These are phyloP conservation scores for Talaromyces sp. DNA, from an alignment of 2,329 filamentous ascomycete genomes.

Conservation along the genomic window DNA sequence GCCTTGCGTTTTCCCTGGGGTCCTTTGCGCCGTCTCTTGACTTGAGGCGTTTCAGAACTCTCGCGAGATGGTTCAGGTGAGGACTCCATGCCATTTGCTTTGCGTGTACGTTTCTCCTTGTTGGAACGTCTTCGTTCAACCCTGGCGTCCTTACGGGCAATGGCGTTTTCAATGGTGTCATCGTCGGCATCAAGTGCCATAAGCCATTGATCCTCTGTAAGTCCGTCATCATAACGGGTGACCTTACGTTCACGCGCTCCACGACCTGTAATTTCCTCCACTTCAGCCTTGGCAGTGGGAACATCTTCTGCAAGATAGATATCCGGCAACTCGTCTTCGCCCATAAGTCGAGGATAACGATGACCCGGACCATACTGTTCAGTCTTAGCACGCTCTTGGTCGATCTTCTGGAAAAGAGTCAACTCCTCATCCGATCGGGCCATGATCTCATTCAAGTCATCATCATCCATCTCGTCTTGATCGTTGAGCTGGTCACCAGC, in stretches of 20 bases:
- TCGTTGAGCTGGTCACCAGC: slow-evolving; percentile 67
- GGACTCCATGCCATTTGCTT: slow-evolving; percentile 50
- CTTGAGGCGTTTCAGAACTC: slow-evolving; percentile 74
- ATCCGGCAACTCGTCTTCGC: slow-evolving; percentile 82
- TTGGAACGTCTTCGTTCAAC: slow-evolving; percentile 76
- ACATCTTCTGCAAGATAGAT: slow-evolving; percentile 88
- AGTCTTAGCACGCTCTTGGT: slow-evolving; percentile 64
- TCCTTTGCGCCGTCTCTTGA: slow-evolving; percentile 75
- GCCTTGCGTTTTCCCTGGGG: slow-evolving; percentile 82
- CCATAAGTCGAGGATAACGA: slow-evolving; percentile 72
- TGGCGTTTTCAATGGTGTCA: slow-evolving; percentile 86
- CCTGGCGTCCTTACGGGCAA: slow-evolving; percentile 79
- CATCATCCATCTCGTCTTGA: slow-evolving; percentile 97
- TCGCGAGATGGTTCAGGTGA: slow-evolving; percentile 76
- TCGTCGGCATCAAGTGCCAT: slow-evolving; percentile 97
- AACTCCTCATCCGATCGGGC: slow-evolving; percentile 81
- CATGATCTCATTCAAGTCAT: slow-evolving; percentile 91
- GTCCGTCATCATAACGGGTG: slow-evolving; percentile 92
- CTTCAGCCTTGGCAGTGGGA: slow-evolving; percentile 66
- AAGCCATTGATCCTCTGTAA: slow-evolving; percentile 98
- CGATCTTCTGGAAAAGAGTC: slow-evolving; percentile 71
- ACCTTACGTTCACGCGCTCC: slow-evolving; percentile 91
- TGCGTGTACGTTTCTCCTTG: slow-evolving; percentile 57
- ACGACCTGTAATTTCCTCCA: slow-evolving; percentile 73
- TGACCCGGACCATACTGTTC: slow-evolving; percentile 66